Conservation (phyloP, 345 rosid genomes). For the Sonneratia alba region DNA sequence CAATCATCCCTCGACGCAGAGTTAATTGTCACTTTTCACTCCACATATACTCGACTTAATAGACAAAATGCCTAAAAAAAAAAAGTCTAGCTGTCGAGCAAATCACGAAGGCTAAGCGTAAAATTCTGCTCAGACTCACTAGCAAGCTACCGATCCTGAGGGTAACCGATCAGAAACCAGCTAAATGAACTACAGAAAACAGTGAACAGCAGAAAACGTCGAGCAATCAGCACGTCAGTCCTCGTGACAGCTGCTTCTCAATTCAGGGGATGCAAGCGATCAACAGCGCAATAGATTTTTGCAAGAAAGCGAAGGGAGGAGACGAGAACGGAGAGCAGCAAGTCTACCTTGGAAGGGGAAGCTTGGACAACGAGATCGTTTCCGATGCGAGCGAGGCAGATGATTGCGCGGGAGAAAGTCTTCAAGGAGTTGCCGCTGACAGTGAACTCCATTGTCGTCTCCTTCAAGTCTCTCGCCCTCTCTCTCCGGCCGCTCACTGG, state of each 20-base stretch:
- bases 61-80: too few species aligned
- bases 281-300: neutral
- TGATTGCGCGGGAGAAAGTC: slow-evolving; percentile 64
- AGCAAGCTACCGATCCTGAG: neutral
- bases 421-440: slow-evolving; percentile 70
- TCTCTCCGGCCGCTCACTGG: neutral
- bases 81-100: neutral
- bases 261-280: neutral
- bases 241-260: neutral
- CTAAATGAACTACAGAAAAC: neutral
- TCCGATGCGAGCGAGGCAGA: slow-evolving; percentile 70
- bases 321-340: neutral
- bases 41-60: too few species aligned
- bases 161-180: neutral
- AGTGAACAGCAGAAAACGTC: neutral
- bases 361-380: slow-evolving; percentile 82
- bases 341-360: slow-evolving; percentile 54
- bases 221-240: neutral
- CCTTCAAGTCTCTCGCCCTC: neutral
- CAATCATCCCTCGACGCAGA: neutral
- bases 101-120: neutral
- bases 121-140: neutral
- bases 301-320: neutral
- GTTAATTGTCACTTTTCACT: neutral
- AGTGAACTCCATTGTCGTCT: slow-evolving; percentile 57